Conservation (phyloP, 371 early-diverging fungal genomes). For the Circinella minor region DNA sequence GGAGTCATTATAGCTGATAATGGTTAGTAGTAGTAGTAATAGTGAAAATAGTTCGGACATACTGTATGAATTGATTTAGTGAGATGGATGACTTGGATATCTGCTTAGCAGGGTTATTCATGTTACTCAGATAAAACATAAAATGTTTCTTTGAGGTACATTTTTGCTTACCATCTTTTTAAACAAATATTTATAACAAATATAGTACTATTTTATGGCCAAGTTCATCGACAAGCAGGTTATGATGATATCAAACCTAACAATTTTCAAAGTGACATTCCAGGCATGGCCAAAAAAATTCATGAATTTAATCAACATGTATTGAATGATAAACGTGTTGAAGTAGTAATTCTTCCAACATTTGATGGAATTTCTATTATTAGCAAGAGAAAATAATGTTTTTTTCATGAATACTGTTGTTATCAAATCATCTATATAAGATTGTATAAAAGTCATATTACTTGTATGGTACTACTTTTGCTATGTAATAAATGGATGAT, state of each 20-base stretch:
- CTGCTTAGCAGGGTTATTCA: background rate
- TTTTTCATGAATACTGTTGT: no score
- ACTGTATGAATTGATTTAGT: no score
- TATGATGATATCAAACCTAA: background rate
- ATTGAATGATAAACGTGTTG: slow-evolving; percentile 58
- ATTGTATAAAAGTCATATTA: no score
- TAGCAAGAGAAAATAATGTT: slow-evolving; percentile 25
- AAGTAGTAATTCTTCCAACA: slow-evolving; percentile 62
- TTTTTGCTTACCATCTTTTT: no score
- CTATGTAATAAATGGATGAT: no score
- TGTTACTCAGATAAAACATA: background rate
- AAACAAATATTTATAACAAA: background rate
- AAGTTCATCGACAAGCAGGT: slow-evolving; percentile 35
- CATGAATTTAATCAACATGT: slow-evolving; percentile 70
- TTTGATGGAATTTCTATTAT: slow-evolving; percentile 72
- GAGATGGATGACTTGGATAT: no score
- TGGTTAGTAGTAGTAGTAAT: slow-evolving; percentile 27
- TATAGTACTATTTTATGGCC: slow-evolving; percentile 38
- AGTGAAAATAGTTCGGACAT: no score
- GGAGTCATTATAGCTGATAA: slow-evolving; percentile 65
- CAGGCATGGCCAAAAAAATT: slow-evolving; percentile 41
- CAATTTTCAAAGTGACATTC: background rate
- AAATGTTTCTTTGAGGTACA: background rate
- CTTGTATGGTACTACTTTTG: no score
- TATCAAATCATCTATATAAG: no score